Base-by-base conservation (phyloP, 192 early-diverging fungal genomes). In the Jimgerdemannia flammicorona region DNA sequence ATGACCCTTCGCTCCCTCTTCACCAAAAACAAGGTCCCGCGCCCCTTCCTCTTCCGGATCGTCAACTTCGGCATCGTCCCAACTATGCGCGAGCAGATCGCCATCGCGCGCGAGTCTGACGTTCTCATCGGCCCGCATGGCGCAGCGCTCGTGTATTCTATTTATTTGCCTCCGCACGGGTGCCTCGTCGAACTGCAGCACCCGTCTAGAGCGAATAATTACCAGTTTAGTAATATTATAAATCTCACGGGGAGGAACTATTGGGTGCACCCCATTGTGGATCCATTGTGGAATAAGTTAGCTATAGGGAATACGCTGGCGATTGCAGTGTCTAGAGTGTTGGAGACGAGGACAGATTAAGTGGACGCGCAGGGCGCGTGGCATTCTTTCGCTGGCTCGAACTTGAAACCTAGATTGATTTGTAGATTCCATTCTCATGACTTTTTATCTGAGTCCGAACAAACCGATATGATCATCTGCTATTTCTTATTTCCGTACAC, bases 171-270 rank as follows among this genome's bases (percentile, higher is more conserved):
- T 17, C 42, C 74, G 9, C 59, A 66, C 40, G 74, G 74, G 8
- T 66, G 66, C 29, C 42, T 75, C 6, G 40, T 75, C n/a, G 74
- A 75, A 65, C 74, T 75, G 18, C 74, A 75, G 19, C 74, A 75
- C 59, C 74, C 74, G 9, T 69, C 43, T 17, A 65, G 74, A 3
- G 66, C 66, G 17, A 68, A 68, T 19, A 75, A 75, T 68, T 75
- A 54, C 67, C 74, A 75, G 40, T 75, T 75, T 39, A 54, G 18
- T 4, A 75, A 75, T n/a, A 75, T 75, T 67, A 40, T 49, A 8
- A 43, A 40, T 9, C 67, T 75, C 3, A 69, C 43, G n/a, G 74
- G 66, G 40, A 65, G 67, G 67, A 9, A 68, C 2, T 68, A 68
- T 18, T 20, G 6, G 7, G 67, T 68, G 67, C 9, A 40, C 19